Conservation (phyloP, 1,139 yeast genomes). For the Magnusiomyces sp. region DNA sequence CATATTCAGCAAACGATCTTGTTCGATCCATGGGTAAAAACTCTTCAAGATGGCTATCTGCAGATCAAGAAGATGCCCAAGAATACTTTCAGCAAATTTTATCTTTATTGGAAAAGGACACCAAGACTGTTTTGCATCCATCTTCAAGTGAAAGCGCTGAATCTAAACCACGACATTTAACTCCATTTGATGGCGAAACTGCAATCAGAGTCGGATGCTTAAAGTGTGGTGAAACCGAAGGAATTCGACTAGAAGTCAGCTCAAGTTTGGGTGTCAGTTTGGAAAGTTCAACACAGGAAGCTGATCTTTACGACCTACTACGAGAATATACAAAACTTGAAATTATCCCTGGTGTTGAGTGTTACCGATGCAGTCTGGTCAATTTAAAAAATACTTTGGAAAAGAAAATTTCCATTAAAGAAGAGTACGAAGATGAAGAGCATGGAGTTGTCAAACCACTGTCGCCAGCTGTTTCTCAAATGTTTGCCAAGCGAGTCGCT, state of each 20-base stretch:
- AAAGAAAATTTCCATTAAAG: too few relatives aligned
- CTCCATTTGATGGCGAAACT: constrained; percentile 84
- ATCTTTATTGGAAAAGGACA: constrained; percentile 62
- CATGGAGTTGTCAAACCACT: too few relatives aligned
- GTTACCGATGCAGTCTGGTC: constrained; percentile 78
- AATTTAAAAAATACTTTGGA: too few relatives aligned
- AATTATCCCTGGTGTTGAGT: constrained; percentile 83
- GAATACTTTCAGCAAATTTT: constrained; percentile 81
- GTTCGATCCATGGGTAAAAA: constrained; percentile 70
- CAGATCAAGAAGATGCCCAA: constrained; percentile 92
- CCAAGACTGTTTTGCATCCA: constrained; percentile 6
- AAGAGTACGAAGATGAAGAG: constrained; percentile 6
- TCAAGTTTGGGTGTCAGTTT: constrained; percentile 76
- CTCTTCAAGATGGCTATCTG: constrained; percentile 70
- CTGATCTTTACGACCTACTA: constrained; percentile 52
- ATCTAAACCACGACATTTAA: constrained; percentile 37
- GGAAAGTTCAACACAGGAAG: constrained; percentile 18
- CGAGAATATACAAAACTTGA: constrained; percentile 73
- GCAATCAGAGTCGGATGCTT: constrained; percentile 86
- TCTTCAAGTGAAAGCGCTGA: constrained; percentile 5
- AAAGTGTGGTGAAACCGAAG: constrained; percentile 87
- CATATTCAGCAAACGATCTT: constrained; percentile 58
- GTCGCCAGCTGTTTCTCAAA: constrained; percentile 23
- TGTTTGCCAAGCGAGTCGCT: constrained; percentile 44
- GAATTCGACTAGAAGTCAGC: constrained; percentile 71